Base-by-base conservation (phyloP, 805 yeast species). In the Starmerella apicola region DNA sequence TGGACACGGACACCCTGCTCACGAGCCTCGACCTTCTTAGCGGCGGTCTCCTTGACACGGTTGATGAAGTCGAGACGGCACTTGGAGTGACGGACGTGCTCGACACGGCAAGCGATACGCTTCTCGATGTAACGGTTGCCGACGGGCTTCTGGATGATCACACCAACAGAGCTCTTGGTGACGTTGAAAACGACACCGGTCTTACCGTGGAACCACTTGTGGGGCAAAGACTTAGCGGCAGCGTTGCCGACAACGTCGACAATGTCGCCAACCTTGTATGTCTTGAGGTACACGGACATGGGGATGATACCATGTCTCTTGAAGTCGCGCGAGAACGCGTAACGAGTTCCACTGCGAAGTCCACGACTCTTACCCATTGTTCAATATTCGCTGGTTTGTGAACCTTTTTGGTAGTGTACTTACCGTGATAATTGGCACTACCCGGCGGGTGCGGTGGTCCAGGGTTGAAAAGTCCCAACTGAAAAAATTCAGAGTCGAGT, bases 161-260 rank as follows among this genome's bases (percentile, higher is more conserved):
- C 91, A 81, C 98, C 98, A 55, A 91, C 97, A 54, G 98, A 74
- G 52, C 94, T 72, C 78, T 83, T 91, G 81, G 98, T 88, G 58
- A 91, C 93, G 79, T 91, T 91, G 94, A 78, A 91, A 56, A 91
- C 78, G 60, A 91, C 83, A 80, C 98, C 98, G 57, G 98, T 91
- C 80, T 86, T 91, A 73, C 98, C 98, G 78, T 91, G 96, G 95
- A 91, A 91, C 81, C 76, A 86, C 77, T 91, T 91, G 85, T 84
- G 95, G 69, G 98, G 98, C 95, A 91, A 84, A 83, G 97, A 96
- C 81, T 88, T 86, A 70, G 91, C 97, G 58, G 98, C 76, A 78
- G 95, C 95, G 69, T 91, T 91, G 70, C 93, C 98, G 75, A 83
- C 88, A 77, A 91, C 86, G 72, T 91, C 98, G 64, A 91, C 98